These are phyloP conservation scores for Ustilago cynodontis DNA, from an alignment of 1,284 basidiomycete genomes.

Conservation along the genomic window DNA sequence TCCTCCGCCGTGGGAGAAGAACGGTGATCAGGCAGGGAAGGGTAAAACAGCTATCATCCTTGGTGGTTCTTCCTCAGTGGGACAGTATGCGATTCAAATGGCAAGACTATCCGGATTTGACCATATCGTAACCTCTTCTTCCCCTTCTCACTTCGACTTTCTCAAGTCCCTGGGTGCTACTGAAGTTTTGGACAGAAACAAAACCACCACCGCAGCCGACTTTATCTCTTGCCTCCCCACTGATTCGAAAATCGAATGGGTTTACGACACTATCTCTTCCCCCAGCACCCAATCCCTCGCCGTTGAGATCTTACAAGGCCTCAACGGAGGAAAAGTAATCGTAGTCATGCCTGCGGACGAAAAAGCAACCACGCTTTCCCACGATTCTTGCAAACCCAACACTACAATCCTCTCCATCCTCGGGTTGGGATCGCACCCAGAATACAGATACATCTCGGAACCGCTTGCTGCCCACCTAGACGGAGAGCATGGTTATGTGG, in stretches of 20 bases:
- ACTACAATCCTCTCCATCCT: constrained; percentile 26
- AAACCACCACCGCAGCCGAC: constrained; percentile 19
- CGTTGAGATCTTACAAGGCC: constrained; percentile 47
- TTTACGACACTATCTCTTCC: constrained; percentile 56
- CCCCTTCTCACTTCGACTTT: constrained; percentile 36
- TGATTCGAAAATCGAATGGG: constrained; percentile 13
- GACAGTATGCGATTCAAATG: constrained; percentile 63
- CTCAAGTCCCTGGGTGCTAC: constrained; percentile 54
- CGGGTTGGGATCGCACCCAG: constrained; percentile 32
- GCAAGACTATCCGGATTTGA: constrained; percentile 54
- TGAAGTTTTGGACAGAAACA: constrained; percentile 41
- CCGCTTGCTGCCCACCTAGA: constrained; percentile 44
- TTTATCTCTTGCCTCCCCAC: constrained; percentile 26
- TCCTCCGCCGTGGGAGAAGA: constrained; percentile 53
- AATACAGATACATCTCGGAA: constrained; percentile 32
- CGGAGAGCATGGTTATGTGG: constrained; percentile 54
- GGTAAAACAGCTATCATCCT: constrained; percentile 57
- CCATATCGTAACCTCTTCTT: constrained; percentile 52
- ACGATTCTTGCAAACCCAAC: not conserved
- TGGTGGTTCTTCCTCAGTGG: constrained; percentile 54
- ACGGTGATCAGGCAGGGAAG: constrained; percentile 39
- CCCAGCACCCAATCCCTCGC: constrained; percentile 42
- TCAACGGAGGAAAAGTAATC: constrained; percentile 39
- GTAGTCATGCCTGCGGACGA: constrained; percentile 32
- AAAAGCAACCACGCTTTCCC: constrained; percentile 7